A percentile compares a stretch with the other conserved stretches of the same genome.
Evolutionary conservation across 768 basidiomycete species (phyloP).

Genomic region (Krasilnikovozyma curviuscula): DNA sequence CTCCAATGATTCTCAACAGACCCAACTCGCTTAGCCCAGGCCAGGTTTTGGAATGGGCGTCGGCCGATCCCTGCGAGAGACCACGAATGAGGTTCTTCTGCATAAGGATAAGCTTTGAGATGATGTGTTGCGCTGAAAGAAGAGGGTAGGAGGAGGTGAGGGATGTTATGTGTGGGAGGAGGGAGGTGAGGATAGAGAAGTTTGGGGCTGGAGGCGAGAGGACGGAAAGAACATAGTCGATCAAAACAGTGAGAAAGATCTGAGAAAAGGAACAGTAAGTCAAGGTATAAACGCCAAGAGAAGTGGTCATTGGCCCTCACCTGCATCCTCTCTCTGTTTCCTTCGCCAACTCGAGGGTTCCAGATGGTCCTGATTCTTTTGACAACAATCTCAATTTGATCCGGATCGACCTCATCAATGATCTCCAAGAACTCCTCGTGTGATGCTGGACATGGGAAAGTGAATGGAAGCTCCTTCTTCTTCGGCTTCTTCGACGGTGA

Average conservation of each 20-base stretch:
- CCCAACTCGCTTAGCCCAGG: slow-evolving; percentile 65
- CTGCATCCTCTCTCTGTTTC: slow-evolving; percentile 83
- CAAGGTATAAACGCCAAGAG: not conserved
- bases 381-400: slow-evolving; percentile 57
- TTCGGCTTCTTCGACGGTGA: slow-evolving; percentile 14
- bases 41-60: slow-evolving; percentile 57
- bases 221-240: slow-evolving; percentile 72
- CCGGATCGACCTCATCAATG: slow-evolving; percentile 46
- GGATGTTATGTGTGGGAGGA: slow-evolving; percentile 59
- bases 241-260: slow-evolving; percentile 53
- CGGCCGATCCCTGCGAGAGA: slow-evolving; percentile 46
- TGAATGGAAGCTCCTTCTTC: slow-evolving; percentile 61
- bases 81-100: slow-evolving; percentile 81
- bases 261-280: slow-evolving; percentile 22
- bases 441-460: slow-evolving; percentile 66
- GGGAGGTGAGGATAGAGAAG: slow-evolving; percentile 40
- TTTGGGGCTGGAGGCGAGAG: slow-evolving; percentile 44
- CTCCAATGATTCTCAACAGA: slow-evolving; percentile 58
- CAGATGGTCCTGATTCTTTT: slow-evolving; percentile 78
- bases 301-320: slow-evolving; percentile 29
- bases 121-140: slow-evolving; percentile 55
- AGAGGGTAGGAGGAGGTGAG: slow-evolving; percentile 66
- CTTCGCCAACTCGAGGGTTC: slow-evolving; percentile 76
- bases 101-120: slow-evolving; percentile 68
- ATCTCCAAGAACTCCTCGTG: slow-evolving; percentile 84